Evolutionary conservation across 2,329 filamentous ascomycete genomes (phyloP).

Genomic region (Beauveria sp.): DNA sequence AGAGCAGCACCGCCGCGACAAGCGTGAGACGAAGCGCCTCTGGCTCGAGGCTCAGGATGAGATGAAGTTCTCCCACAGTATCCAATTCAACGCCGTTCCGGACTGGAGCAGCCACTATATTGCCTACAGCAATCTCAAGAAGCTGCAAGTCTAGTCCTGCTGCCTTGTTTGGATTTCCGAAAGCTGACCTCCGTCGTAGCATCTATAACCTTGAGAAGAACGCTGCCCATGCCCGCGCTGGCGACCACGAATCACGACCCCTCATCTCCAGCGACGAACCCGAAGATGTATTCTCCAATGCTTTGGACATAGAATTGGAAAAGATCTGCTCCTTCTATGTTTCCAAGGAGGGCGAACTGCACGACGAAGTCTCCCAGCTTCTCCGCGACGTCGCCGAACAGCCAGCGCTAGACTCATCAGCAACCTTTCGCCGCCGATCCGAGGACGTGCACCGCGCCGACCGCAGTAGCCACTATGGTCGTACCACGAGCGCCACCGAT

Average conservation of each 20-base stretch:
- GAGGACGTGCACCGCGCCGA: conserved; percentile 17
- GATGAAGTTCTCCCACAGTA: conserved; percentile 99
- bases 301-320: conserved; percentile 82
- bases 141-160: conserved; percentile 56
- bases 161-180: not conserved
- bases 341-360: conserved; percentile 81
- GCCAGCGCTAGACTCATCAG: conserved; percentile 40
- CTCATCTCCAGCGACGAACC: conserved; percentile 68
- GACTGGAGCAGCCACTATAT: conserved; percentile 99
- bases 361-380: conserved; percentile 71
- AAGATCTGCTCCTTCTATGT: conserved; percentile 90
- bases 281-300: conserved; percentile 71
- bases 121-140: conserved; percentile 97
- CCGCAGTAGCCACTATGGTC: conserved; percentile 18
- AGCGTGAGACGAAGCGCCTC: conserved; percentile 55
- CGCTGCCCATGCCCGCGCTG: conserved; percentile 52
- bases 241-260: conserved; percentile 78
- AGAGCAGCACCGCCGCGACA: conserved; percentile 25
- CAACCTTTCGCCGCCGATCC: conserved; percentile 26
- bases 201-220: conserved; percentile 94
- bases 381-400: conserved; percentile 64
- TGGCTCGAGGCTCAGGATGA: conserved; percentile 69
- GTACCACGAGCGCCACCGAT: conserved; percentile 31
- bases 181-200: conserved; percentile 34
- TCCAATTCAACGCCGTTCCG: conserved; percentile 99